A percentile compares a stretch with the other conserved stretches of the same genome.
Evolutionary conservation across 1,139 yeast genomes (phyloP).

Genomic region (Blastobotrys apis): DNA sequence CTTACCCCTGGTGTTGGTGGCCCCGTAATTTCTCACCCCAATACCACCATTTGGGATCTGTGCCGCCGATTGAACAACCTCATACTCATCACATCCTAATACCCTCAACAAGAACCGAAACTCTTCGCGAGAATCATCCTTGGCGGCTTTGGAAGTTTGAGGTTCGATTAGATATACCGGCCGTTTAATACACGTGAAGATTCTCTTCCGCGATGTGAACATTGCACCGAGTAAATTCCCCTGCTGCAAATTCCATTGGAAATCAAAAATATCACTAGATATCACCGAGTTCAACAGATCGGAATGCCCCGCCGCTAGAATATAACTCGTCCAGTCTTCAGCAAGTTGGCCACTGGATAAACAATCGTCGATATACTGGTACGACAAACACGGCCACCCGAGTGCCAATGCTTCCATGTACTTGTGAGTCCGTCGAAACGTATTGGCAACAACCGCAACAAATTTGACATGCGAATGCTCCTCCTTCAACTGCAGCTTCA

Average conservation of each 20-base stretch:
- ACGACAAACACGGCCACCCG: constrained; percentile 83
- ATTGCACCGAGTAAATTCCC: not conserved
- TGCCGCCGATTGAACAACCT: not conserved
- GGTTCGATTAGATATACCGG: constrained; percentile 7
- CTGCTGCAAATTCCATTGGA: not conserved
- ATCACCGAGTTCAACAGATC: constrained; percentile 29
- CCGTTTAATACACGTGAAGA: not conserved
- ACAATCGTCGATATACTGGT: constrained; percentile 56
- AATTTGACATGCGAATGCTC: constrained; percentile 34
- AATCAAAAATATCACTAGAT: constrained; percentile 3
- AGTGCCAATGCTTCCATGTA: constrained; percentile 80
- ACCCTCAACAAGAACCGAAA: constrained; percentile 8
- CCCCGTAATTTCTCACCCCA: constrained; percentile 1
- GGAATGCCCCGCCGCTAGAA: constrained; percentile 71
- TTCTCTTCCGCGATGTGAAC: not conserved
- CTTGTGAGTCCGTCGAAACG: constrained; percentile 61
- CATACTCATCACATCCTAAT: not conserved
- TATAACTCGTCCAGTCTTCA: constrained; percentile 49
- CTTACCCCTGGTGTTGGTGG: not conserved
- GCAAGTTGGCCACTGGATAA: constrained; percentile 32
- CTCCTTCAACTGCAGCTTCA: not conserved
- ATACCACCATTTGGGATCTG: not conserved
- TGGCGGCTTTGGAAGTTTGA: not conserved
- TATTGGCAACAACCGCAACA: constrained; percentile 62
- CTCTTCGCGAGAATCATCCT: constrained; percentile 1